These are phyloP conservation scores for Trematosphaeria pertusa DNA, from an alignment of 2,329 filamentous ascomycete genomes.

Conservation along the genomic window DNA sequence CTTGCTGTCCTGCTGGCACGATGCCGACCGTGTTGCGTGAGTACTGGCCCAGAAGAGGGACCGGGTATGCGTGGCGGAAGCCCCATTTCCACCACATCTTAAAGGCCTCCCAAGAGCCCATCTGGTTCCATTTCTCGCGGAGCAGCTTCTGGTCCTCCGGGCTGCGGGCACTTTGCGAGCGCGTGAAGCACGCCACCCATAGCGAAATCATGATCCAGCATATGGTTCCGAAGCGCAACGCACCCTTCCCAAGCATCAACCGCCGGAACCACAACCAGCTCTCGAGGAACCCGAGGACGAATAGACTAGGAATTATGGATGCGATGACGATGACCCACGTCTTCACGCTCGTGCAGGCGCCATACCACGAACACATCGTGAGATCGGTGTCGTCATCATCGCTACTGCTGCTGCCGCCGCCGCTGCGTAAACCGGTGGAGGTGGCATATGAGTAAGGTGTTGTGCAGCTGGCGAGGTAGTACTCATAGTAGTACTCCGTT, in stretches of 20 bases:
- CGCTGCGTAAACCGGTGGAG: constrained; percentile 16
- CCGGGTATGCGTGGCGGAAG: constrained; percentile 38
- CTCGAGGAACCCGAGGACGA: constrained; percentile 42
- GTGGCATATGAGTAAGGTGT: constrained; percentile 14
- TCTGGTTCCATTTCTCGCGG: constrained; percentile 38
- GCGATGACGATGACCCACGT: constrained; percentile 41
- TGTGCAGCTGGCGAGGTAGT: constrained; percentile 34
- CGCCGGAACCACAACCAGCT: constrained; percentile 45
- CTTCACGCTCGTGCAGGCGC: constrained; percentile 23
- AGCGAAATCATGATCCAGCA: constrained; percentile 40
- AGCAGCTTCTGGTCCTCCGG: constrained; percentile 39
- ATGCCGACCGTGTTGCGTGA: constrained; percentile 37
- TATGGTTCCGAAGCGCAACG: constrained; percentile 40
- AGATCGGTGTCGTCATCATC: constrained; percentile 6
- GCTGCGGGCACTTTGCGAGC: constrained; percentile 39
- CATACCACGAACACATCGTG: constrained; percentile 14
- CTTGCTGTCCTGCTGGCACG: constrained; percentile 32
- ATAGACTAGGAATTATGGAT: constrained; percentile 32
- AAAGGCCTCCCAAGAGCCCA: constrained; percentile 33
- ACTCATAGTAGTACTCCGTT: constrained; percentile 29
- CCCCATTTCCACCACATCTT: constrained; percentile 44
- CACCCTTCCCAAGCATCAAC: constrained; percentile 40
- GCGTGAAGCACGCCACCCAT: constrained; percentile 40
- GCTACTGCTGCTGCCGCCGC: constrained; percentile 12
- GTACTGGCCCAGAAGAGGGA: constrained; percentile 38